Evolutionary conservation across 1,139 yeast genomes (phyloP), one percentile per base, ranked within the genome.

Genomic region (Kodamaea arcana): DNA sequence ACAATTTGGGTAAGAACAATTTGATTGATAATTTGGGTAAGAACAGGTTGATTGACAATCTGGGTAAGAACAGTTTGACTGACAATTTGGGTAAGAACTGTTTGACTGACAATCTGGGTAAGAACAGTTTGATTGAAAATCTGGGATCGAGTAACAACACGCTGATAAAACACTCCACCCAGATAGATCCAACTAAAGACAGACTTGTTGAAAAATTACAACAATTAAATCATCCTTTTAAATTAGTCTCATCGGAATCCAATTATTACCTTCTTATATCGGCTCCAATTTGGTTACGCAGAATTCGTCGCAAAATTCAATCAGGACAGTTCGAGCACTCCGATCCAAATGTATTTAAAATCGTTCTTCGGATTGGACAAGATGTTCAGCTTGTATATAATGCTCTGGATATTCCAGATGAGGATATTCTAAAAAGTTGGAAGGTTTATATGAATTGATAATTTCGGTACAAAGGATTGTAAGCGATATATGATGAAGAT

Each of bases 221-320:
- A 20, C 23, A 27, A n/a, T 28, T 28, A 14, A 17, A 17, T 9
- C 24, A 18, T 15, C 31, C 22, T 7, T 18, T 16, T 17, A 17
- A 16, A 12, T 9, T 28, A 10, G 12, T 28, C 15, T 3, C 2
- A 28, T 20, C 31, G 8, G 24, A 11, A 13, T 9, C 6, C 9
- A 17, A 11, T 6, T 15, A 25, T 14, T 25, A 25, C 15, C 26
- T 26, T 26, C 23, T 32, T 12, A 36, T 39, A 8, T 14, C 22
- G 8, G 21, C 31, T 20, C 45, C 45, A 10, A 21, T 31, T 5
- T 41, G 43, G 45, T 24, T 34, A 23, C 33, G 45, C 20, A 34
- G 41, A 21, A 33, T 21, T 13, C 35, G 45, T 7, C 36, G 42
- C 14, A 13, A 13, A 17, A 15, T 5, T 14, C 17, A 25, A 15